Conservation (phyloP, 192 early-diverging fungal species). For the Linnemannia exigua region DNA sequence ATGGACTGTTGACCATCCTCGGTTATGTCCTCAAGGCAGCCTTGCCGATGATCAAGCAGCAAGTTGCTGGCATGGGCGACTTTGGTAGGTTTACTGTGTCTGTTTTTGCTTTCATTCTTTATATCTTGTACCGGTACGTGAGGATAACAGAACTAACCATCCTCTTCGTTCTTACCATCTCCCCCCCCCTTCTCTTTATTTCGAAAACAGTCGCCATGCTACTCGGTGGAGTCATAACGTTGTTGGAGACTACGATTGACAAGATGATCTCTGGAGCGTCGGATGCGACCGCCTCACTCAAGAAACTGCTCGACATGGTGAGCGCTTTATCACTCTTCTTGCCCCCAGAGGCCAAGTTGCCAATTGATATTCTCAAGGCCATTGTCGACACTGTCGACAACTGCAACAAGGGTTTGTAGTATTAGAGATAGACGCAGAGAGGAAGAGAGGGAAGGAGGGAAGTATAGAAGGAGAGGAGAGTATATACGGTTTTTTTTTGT, state of each 20-base stretch:
- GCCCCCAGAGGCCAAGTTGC: slow-evolving; percentile 10
- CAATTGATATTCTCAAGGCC: slow-evolving; percentile 5
- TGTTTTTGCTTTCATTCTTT: background rate
- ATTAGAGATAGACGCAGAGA: no score
- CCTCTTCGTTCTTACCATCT: background rate
- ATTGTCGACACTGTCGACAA: background rate
- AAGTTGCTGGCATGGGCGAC: background rate
- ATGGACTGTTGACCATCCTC: background rate
- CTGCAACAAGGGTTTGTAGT: background rate
- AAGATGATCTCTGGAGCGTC: background rate
- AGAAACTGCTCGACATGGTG: background rate
- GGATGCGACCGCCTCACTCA: background rate
- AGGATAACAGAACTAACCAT: background rate
- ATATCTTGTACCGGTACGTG: background rate
- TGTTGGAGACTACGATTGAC: background rate
- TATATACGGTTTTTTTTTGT: no score
- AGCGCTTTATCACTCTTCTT: background rate
- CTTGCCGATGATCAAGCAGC: slow-evolving; percentile 6
- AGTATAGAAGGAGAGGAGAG: background rate
- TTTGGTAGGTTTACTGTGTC: background rate
- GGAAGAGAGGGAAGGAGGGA: background rate
- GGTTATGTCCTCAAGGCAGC: slow-evolving; percentile 3
- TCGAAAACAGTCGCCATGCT: background rate
- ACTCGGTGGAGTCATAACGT: background rate
- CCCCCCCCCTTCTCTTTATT: background rate